Base-by-base conservation (phyloP, 495 filamentous ascomycete species). In the Aspergillus carlsbadensis region DNA sequence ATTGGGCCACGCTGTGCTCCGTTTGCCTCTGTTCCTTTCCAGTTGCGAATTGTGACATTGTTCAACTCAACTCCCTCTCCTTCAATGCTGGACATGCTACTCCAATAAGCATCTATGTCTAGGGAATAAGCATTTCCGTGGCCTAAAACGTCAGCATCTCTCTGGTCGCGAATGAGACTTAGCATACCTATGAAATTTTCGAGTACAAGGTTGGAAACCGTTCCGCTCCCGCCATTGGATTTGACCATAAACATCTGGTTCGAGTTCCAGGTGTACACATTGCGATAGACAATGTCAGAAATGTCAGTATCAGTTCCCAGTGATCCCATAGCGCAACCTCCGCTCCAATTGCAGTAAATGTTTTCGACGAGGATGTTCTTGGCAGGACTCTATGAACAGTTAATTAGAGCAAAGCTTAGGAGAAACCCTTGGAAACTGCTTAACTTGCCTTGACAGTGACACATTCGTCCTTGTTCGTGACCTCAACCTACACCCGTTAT, bases 231-330 rank as follows among this genome's bases (percentile, higher is more conserved):
- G 14, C 82, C 82, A 54, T 76, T 81, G 61, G 71, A 76, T 67
- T 86, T 86, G 69, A 86, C 79, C 81, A 86, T 81, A 60, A 80
- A 74, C 82, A 85, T 84, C 60, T 84, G 79, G 66, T 82, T 86
- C 21, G 75, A 76, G 26, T 72, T 65, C 67, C 74, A 76, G 49
- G 77, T 77, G 65, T 83, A 81, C 54, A 82, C 64, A 62, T 80
- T 76, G 15, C 74, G 69, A 64, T 80, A 80, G n/a, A 64, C 63
- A 52, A 82, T 72, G 37, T 74, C 71, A 33, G 67, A 70, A 60
- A 84, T 77, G 40, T 69, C 48, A n/a, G 59, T 66, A 39, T 65
- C 69, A 5, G 64, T 61, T 1, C 57, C 54, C 8, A 83, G 65
- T 10, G 77, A 83, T 24, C 79, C 81, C 56, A 82, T 80, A 10